phyloP scores from a whole-genome alignment of 306 rosid species.

The Prosopis cineraria region DNA sequence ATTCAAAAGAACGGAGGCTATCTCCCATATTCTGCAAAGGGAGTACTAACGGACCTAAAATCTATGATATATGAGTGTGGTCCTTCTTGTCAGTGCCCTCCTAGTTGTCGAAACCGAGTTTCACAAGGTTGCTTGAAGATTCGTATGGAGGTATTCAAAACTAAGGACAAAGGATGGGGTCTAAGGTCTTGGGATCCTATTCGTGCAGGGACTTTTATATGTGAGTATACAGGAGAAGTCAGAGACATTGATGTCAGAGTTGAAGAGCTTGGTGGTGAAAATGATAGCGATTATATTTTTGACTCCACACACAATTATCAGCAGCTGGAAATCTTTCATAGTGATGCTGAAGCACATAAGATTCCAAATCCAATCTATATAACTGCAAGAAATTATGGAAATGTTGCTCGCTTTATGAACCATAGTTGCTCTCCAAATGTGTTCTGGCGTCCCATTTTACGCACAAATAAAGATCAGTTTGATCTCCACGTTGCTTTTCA shows the following conservation, averaged over 20 bases:
- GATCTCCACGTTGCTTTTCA: conserved; percentile 75
- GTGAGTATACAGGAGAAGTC: conserved; percentile 92
- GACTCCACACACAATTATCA: conserved; percentile 68
- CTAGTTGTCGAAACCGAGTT: conserved; percentile 69
- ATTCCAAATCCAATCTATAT: conserved; percentile 67
- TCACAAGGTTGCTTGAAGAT: conserved; percentile 71
- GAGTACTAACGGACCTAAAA: conserved; percentile 57
- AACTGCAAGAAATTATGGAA: conserved; percentile 70
- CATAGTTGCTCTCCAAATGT: conserved; percentile 92
- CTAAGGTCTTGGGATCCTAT: conserved; percentile 90
- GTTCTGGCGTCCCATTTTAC: conserved; percentile 68
- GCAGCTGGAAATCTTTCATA: conserved; percentile 63
- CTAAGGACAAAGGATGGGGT: conserved; percentile 87
- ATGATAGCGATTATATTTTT: conserved; percentile 66
- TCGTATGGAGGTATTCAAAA: conserved; percentile 79
- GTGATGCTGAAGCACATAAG: conserved; percentile 62
- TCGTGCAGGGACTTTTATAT: conserved; percentile 77
- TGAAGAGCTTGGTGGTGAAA: conserved; percentile 63
- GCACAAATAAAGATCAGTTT: conserved; percentile 56
- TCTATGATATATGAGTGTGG: conserved; percentile 79
- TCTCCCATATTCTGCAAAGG: conserved; percentile 68
- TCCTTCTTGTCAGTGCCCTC: conserved; percentile 74
- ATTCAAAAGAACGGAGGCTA: conserved; percentile 65
- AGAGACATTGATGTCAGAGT: conserved; percentile 51
- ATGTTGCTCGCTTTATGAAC: conserved; percentile 91